Evolutionary conservation across 768 basidiomycete species (phyloP).

Genomic region (Suillus fuscotomentosus): DNA sequence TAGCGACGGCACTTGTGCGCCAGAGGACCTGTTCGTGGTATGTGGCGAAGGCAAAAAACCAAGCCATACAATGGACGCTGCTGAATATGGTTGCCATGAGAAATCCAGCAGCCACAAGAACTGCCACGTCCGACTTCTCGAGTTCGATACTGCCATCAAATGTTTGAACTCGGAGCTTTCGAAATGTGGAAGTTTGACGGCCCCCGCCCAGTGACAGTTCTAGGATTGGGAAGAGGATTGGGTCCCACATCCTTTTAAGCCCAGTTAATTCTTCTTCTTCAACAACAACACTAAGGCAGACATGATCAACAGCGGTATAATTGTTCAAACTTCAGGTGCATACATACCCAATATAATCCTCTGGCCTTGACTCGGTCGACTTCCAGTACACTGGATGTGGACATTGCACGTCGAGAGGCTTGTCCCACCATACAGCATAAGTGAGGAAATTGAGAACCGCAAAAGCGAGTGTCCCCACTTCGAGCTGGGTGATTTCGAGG

Average conservation of each 20-base stretch:
- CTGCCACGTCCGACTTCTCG: too few species aligned
- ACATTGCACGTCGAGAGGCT: slow-evolving; percentile 33
- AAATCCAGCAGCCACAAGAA: too few species aligned
- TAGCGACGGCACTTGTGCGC: too few species aligned
- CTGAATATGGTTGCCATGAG: too few species aligned
- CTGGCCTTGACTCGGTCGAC: background rate
- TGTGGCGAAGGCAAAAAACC: too few species aligned
- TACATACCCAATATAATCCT: background rate
- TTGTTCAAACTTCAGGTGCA: background rate
- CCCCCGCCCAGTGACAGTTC: too few species aligned
- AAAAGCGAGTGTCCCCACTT: slow-evolving; percentile 36
- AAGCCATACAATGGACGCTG: too few species aligned
- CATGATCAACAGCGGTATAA: background rate
- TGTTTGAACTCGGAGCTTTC: too few species aligned
- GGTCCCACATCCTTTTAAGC: rapidly evolving
- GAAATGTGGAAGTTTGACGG: too few species aligned
- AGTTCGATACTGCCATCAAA: too few species aligned
- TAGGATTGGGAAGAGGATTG: too few species aligned
- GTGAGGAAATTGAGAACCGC: slow-evolving; percentile 29
- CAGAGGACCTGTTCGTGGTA: too few species aligned
- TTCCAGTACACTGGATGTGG: slow-evolving; percentile 5
- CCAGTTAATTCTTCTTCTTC: rapidly evolving
- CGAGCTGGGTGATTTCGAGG: slow-evolving; percentile 32
- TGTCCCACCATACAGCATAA: slow-evolving; percentile 39
- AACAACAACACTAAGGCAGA: background rate